phyloP scores from a whole-genome alignment of 1,284 basidiomycete species.

The Gymnopus androsaceus region DNA sequence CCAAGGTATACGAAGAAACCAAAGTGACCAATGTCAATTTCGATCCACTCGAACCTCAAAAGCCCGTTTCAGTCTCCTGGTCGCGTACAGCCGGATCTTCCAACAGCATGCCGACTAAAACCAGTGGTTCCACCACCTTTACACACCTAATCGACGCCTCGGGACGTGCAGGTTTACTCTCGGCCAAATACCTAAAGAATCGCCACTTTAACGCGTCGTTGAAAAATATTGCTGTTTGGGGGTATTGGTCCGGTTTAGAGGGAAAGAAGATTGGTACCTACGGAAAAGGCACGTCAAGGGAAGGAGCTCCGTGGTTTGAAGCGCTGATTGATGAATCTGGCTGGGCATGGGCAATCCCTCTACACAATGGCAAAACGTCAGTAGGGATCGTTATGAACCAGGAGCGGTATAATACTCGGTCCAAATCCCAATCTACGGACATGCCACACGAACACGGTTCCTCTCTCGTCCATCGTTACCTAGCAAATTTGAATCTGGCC shows the following conservation, averaged over 20 bases:
- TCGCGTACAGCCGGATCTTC: no score
- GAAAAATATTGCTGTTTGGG: conserved; percentile 77
- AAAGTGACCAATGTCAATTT: conserved; percentile 27
- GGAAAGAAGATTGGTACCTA: no score
- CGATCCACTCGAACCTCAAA: conserved; percentile 33
- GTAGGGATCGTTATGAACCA: conserved; percentile 75
- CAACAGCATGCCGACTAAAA: conserved; percentile 13
- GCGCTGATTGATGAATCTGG: conserved; percentile 74
- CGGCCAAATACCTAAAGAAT: conserved; percentile 66
- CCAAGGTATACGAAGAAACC: conserved; percentile 28
- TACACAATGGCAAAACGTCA: conserved; percentile 68
- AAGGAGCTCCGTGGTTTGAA: conserved; percentile 73
- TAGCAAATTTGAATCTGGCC: conserved; percentile 52
- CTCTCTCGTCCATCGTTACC: conserved; percentile 41
- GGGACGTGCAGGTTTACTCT: conserved; percentile 67
- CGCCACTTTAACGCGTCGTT: conserved; percentile 67
- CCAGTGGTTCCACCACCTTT: conserved; percentile 56
- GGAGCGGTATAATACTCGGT: conserved; percentile 44
- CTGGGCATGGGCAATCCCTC: conserved; percentile 78
- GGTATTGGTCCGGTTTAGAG: conserved; percentile 59
- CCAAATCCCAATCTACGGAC: conserved; percentile 18
- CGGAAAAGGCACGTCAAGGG: conserved; percentile 51
- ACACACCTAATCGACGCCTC: conserved; percentile 71
- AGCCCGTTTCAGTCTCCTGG: conserved; percentile 56
- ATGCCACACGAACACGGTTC: conserved; percentile 29